Conservation (phyloP, 2,329 filamentous ascomycete genomes). For the Botrytis deweyae region DNA sequence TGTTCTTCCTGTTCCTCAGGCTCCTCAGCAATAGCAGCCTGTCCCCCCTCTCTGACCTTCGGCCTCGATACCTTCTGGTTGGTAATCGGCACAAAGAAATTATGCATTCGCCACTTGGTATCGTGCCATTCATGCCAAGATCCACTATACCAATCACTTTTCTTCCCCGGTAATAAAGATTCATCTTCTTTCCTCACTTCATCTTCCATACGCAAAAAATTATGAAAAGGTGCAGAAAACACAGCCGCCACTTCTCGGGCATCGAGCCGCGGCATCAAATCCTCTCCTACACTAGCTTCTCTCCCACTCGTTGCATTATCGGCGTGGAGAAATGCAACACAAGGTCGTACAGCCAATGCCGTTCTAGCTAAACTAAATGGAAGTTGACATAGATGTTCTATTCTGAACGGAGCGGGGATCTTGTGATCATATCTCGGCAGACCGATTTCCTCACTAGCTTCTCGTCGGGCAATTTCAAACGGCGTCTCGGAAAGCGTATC, state of each 20-base stretch:
- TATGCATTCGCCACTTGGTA: conserved; percentile 79
- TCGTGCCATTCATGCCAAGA: conserved; percentile 79
- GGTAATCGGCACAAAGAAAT: conserved; percentile 83
- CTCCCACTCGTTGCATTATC: conserved; percentile 45
- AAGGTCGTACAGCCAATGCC: conserved; percentile 71
- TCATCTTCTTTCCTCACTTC: conserved; percentile 45
- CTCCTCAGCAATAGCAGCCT: conserved; percentile 47
- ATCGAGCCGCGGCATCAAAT: conserved; percentile 76
- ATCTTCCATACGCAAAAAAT: conserved; percentile 68
- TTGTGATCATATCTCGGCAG: conserved; percentile 69
- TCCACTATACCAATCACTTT: conserved; percentile 74
- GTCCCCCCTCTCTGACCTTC: conserved; percentile 40
- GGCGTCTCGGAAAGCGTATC: conserved; percentile 58
- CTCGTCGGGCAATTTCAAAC: conserved; percentile 80
- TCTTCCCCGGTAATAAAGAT: conserved; percentile 34
- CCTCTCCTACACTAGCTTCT: conserved; percentile 59
- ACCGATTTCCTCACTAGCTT: conserved; percentile 92
- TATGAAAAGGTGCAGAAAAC: conserved; percentile 84
- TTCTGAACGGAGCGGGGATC: conserved; percentile 73
- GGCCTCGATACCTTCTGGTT: conserved; percentile 68
- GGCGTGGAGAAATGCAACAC: conserved; percentile 74
- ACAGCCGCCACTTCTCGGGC: conserved; percentile 91
- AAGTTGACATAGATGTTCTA: conserved; percentile 85
- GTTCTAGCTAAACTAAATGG: conserved; percentile 74
- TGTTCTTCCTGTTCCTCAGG: conserved; percentile 50